Conservation (phyloP, 1,284 basidiomycete genomes). For the Xerocomus amazonicus region DNA sequence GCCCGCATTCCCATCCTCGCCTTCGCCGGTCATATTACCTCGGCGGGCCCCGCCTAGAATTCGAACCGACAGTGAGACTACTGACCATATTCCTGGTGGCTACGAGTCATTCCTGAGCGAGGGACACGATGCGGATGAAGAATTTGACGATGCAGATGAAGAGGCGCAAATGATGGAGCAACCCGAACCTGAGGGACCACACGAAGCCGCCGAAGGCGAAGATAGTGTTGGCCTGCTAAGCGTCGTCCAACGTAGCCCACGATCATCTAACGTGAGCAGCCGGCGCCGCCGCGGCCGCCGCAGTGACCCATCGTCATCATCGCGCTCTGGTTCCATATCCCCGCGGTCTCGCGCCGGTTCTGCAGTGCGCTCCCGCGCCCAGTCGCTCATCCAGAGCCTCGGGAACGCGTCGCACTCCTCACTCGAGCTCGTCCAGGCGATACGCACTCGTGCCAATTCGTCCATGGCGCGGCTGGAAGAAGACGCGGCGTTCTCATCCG, state of each 20-base stretch:
- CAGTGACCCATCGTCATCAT: conserved; percentile 30
- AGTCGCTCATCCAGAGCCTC: conserved; percentile 63
- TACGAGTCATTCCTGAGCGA: conserved; percentile 35
- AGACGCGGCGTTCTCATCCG: conserved; percentile 40
- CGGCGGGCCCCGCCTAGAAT: conserved; percentile 32
- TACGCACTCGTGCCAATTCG: conserved; percentile 50
- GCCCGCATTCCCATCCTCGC: conserved; percentile 42
- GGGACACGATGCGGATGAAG: conserved; percentile 38
- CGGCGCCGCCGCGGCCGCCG: conserved; percentile 33
- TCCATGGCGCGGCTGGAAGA: conserved; percentile 60
- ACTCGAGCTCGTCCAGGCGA: conserved; percentile 51
- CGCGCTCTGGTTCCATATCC: conserved; percentile 37
- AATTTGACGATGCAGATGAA: conserved; percentile 37
- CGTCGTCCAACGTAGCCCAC: conserved; percentile 50
- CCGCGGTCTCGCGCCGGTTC: conserved; percentile 51
- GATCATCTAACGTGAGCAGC: conserved; percentile 48
- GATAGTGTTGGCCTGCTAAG: conserved; percentile 64
- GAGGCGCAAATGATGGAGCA: conserved; percentile 48
- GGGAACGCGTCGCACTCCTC: conserved; percentile 58
- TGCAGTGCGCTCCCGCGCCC: conserved; percentile 52
- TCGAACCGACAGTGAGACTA: conserved; percentile 44
- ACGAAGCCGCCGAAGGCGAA: conserved; percentile 62
- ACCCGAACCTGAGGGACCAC: conserved; percentile 49
- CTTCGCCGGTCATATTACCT: conserved; percentile 45
- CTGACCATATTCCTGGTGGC: conserved; percentile 31